Base-by-base conservation (phyloP, 495 filamentous ascomycete species). In the Halenospora varia region DNA sequence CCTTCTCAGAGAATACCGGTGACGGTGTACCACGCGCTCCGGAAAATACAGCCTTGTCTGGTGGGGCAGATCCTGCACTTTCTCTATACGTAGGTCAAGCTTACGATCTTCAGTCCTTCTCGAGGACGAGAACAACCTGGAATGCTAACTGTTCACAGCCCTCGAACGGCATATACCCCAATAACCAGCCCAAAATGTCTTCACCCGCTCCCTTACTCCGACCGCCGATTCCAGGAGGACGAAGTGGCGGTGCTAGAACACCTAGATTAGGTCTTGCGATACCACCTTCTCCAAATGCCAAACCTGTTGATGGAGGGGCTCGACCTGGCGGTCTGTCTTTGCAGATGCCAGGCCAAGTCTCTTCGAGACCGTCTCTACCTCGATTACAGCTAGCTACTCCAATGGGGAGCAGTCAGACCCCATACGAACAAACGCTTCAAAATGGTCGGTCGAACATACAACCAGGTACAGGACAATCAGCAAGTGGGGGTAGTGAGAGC, bases 211-310 rank as follows among this genome's bases (percentile, higher is more conserved):
- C 92, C 49, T 82, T 96, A 51, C 82, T 93, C 35, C 88, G 91
- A 45, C 90, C 92, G 40, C 88, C 90, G 55, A 85, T 95, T 55
- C 87, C 88, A 24, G 89, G 90, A 57, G 78, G 78, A 64, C 85
- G 87, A 69, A 76, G 73, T 56, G 73, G 78, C 62, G 83, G 81
- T 54, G 73, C 79, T 22, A 79, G 88, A 67, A 76, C 86, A 42
- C 92, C 92, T 19, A 86, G 90, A 63, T 78, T 96, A 48, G 92
- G 90, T 25, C 80, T 96, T 48, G 88, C 90, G 19, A 96, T 96
- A 26, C 92, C 92, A 25, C 86, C 87, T 1, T 93, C 90, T 22
- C 86, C 90, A 46, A 91, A 81, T 73, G 83, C 75, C 54, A 87
- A 90, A 71, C 88, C 90, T 2, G 81, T 88, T 23, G 75, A 73